Base-by-base conservation (phyloP, 2,329 filamentous ascomycete genomes). In the Cladophialophora carrionii region DNA sequence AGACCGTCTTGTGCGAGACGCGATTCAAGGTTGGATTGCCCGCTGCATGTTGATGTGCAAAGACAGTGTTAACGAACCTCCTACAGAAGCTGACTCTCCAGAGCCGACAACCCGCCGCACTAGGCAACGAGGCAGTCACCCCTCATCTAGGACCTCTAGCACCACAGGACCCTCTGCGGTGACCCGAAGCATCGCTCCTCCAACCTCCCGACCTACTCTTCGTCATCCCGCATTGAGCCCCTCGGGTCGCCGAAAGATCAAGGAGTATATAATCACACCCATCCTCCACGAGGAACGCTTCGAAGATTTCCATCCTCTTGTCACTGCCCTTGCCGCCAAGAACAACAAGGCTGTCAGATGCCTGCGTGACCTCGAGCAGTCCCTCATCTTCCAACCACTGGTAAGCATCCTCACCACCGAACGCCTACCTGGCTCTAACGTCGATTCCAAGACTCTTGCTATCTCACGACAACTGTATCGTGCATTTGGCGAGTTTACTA, bases 361-460 rank as follows among this genome's bases (percentile, higher is more conserved):
- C 80, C 86, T 98, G 62, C 88, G 94, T 77, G 94, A 98, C 78
- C 85, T 98, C 57, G 94, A 98, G 79, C 96, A 96, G 85, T 94
- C 90, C 9, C 82, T 98, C 67, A 87, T 97, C 74, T 92, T 93
- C 79, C 87, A 93, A 77, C 92, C 93, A 81, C 91, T 91, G 77
- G 94, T 97, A 89, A 75, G 76, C 82, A 71, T 71, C 75, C 71
- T 81, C 82, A 76, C 84, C 80, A 84, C 84, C 83, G 83, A 84
- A 85, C 79, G 82, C 84, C 81, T 86, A 87, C 29, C 61, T 84
- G 88, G 88, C 84, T 85, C 85, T 87, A 80, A 84, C 86, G 87
- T 83, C 83, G 82, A 81, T 74, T 83, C 83, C 85, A 93, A 94
- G 90, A 91, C 86, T 85, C 87, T 84, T 81, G 82, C 84, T 67